phyloP scores from a whole-genome alignment of 768 basidiomycete species.

The Lanmaoa pseudosensibilis region DNA sequence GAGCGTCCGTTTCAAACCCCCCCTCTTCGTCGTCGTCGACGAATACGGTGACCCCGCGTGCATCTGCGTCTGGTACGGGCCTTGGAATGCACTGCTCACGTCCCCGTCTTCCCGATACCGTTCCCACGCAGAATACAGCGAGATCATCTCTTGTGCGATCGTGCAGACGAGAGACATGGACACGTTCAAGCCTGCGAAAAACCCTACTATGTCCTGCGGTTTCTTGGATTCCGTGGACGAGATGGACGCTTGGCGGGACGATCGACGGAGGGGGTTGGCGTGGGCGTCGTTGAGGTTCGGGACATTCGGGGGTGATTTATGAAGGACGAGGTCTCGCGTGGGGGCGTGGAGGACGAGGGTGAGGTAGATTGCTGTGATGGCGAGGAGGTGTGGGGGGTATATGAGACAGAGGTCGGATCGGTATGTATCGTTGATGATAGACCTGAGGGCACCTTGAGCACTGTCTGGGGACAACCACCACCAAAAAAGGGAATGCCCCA shows the following conservation, averaged over 20 bases:
- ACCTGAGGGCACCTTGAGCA: slow-evolving; percentile 50
- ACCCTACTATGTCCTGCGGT: slow-evolving; percentile 69
- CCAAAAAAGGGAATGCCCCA: slow-evolving; percentile 34
- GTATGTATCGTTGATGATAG: slow-evolving; percentile 95
- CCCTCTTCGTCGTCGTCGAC: slow-evolving; percentile 11
- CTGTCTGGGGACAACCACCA: not conserved
- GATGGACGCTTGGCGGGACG: slow-evolving; percentile 47
- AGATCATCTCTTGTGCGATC: slow-evolving; percentile 88
- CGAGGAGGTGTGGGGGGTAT: slow-evolving; percentile 93
- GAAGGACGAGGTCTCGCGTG: slow-evolving; percentile 46
- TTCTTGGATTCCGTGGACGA: slow-evolving; percentile 35
- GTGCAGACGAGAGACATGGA: slow-evolving; percentile 78
- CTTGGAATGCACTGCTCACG: slow-evolving; percentile 33
- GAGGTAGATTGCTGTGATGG: slow-evolving; percentile 88
- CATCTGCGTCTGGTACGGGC: not conserved
- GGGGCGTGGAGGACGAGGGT: slow-evolving; percentile 74
- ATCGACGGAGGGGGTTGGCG: slow-evolving; percentile 50
- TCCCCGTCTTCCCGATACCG: slow-evolving; percentile 68
- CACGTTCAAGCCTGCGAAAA: slow-evolving; percentile 84
- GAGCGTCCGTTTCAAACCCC: slow-evolving; percentile 25
- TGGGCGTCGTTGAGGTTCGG: slow-evolving; percentile 15
- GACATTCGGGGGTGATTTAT: slow-evolving; percentile 33
- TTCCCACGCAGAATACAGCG: slow-evolving; percentile 88
- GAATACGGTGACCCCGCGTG: slow-evolving; percentile 24
- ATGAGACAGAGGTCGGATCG: slow-evolving; percentile 91